A percentile compares a stretch with the other conserved stretches of the same genome.
phyloP scores from a whole-genome alignment of 2,329 filamentous ascomycete genomes.

The Aspergillus sp. region DNA sequence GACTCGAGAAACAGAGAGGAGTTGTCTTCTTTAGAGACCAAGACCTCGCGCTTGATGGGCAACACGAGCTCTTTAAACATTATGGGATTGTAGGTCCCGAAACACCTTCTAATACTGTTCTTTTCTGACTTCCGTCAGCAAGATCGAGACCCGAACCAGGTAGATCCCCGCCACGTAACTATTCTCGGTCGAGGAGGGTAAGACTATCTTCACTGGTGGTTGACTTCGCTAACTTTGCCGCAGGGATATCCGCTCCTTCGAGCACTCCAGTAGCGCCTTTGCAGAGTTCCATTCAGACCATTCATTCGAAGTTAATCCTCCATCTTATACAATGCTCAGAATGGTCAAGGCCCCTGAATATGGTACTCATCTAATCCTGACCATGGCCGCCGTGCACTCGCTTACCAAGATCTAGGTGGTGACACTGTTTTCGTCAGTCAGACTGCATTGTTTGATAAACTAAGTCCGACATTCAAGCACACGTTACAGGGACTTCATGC shows the following conservation, averaged over 20 bases:
- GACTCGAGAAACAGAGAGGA: background rate
- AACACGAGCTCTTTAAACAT: background rate
- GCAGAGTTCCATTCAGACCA: conserved; percentile 5
- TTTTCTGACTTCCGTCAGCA: background rate
- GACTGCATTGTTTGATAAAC: conserved; percentile 3
- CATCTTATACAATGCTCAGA: conserved; percentile 2
- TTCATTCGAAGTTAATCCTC: conserved; percentile 1
- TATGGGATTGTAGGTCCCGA: conserved; percentile 4
- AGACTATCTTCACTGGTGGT: background rate
- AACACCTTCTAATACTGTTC: background rate
- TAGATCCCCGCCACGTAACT: conserved; percentile 5
- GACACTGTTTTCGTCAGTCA: conserved; percentile 1
- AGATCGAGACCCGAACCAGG: conserved; percentile 3
- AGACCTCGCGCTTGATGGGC: background rate
- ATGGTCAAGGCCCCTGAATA: conserved; percentile 6
- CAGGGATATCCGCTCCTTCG: conserved; percentile 6
- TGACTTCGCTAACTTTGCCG: background rate
- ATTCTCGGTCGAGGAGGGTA: conserved; percentile 9
- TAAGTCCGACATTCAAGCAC: conserved; percentile 1
- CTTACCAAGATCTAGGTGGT: background rate
- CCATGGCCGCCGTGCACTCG: background rate
- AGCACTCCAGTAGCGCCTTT: background rate
- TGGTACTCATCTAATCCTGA: background rate
- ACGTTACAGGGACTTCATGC: conserved; percentile 1
- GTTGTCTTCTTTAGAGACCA: conserved; percentile 4